Evolutionary conservation across 2,329 filamentous ascomycete genomes (phyloP).

Genomic region (Orbilia ellipsospora): DNA sequence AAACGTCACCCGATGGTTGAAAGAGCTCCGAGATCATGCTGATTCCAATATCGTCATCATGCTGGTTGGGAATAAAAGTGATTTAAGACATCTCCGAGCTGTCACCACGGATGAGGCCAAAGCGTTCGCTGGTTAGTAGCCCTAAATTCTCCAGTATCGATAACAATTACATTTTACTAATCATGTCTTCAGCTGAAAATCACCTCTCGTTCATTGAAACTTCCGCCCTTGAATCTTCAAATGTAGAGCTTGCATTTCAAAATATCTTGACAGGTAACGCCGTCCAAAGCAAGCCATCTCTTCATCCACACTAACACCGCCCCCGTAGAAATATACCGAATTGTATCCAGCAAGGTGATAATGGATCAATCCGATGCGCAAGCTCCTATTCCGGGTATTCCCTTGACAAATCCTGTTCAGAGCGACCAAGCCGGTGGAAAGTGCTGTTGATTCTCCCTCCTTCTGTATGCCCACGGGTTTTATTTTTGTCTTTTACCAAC

Average conservation of each 20-base stretch:
- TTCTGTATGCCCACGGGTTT: neutral
- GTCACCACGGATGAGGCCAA: conserved; percentile 98
- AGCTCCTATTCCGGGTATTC: conserved; percentile 82
- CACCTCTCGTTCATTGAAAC: conserved; percentile 99
- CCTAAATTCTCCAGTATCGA: neutral
- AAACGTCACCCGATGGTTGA: conserved; percentile 98
- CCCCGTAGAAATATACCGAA: conserved; percentile 93
- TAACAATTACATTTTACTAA: neutral
- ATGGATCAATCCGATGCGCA: conserved; percentile 83
- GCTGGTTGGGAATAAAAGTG: conserved; percentile 99
- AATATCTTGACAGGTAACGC: conserved; percentile 94
- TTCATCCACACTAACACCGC: neutral
- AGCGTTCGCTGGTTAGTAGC: conserved; percentile 85
- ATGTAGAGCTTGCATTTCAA: conserved; percentile 98
- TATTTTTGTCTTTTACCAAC: neutral
- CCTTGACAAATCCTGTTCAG: conserved; percentile 86
- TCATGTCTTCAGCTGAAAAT: conserved; percentile 79
- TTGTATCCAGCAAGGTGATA: conserved; percentile 96
- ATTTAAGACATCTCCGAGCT: conserved; percentile 97
- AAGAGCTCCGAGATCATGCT: conserved; percentile 96
- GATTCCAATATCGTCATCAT: conserved; percentile 99
- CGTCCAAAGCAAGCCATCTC: neutral
- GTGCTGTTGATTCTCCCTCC: conserved; percentile 73
- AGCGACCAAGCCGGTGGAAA: conserved; percentile 80
- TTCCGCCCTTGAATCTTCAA: conserved; percentile 97